phyloP scores from a whole-genome alignment of 179 eudicot genomes.

The Amaranthus tricolor region DNA sequence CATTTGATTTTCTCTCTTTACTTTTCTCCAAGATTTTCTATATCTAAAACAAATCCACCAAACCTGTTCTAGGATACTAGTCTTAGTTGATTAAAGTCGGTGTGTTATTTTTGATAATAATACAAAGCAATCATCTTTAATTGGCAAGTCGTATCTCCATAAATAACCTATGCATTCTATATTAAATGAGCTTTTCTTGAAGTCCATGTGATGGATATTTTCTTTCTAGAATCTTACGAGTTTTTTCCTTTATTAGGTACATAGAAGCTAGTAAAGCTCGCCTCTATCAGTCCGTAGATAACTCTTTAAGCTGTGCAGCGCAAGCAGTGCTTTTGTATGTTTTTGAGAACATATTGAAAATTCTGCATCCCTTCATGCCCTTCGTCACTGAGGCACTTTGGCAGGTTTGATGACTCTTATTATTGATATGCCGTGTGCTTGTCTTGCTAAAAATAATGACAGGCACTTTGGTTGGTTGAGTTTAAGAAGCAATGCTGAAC shows the following conservation, averaged over 20 bases:
- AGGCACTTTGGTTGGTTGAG: not conserved
- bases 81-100: not conserved
- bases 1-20: not conserved
- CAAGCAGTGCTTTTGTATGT: slow-evolving; percentile 88
- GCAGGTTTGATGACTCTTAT: slow-evolving; percentile 58
- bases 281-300: slow-evolving; percentile 63
- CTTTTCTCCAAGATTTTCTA: not conserved
- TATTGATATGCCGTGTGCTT: not conserved
- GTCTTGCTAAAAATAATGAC: not conserved
- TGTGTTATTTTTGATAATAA: not conserved
- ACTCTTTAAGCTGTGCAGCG: slow-evolving; percentile 44
- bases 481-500: slow-evolving; percentile 5
- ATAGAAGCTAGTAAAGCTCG: slow-evolving; percentile 99
- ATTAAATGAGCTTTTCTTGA: not conserved
- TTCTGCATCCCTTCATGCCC: slow-evolving; percentile 99
- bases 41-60: not conserved
- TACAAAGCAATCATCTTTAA: not conserved
- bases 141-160: not conserved
- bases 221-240: no score
- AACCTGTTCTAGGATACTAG: not conserved
- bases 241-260: slow-evolving; percentile 42
- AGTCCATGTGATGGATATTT: not conserved
- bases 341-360: slow-evolving; percentile 71
- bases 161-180: not conserved
- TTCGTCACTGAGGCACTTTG: slow-evolving; percentile 97